phyloP scores from a whole-genome alignment of 331 rosid genomes.

The Pyrus hybrid region DNA sequence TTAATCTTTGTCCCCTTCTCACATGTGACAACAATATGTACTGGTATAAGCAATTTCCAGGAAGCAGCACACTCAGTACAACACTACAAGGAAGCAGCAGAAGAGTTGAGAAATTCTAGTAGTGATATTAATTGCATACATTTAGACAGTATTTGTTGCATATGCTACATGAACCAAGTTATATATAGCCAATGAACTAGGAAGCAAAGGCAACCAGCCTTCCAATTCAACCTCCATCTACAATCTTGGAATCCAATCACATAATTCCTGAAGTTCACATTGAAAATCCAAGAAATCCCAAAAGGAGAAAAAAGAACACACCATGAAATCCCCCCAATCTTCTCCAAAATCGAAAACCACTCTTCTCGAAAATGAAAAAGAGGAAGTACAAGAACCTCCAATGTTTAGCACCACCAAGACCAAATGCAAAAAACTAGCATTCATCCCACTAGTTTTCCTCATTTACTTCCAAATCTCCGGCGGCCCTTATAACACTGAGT shows the following conservation, averaged over 20 bases:
- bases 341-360: background rate
- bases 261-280: background rate
- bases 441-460: constrained; percentile 15
- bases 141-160: background rate
- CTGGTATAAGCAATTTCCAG: background rate
- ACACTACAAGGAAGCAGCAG: background rate
- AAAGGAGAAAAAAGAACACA: background rate
- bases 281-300: background rate
- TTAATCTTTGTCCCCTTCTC: background rate
- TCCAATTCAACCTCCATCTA: background rate
- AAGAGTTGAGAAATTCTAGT: background rate
- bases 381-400: background rate
- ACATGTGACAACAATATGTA: background rate
- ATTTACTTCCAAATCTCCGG: constrained; percentile 18
- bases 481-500: constrained; percentile 11
- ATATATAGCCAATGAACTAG: background rate
- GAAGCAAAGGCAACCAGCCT: background rate
- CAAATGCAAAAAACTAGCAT: constrained; percentile 4
- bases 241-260: background rate
- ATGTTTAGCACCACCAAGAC: background rate
- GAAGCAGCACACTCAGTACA: background rate
- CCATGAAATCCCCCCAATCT: background rate
- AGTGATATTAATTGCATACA: background rate
- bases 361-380: background rate
- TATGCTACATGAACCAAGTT: background rate